A percentile compares a stretch with the other conserved stretches of the same genome.
Conservation (phyloP, 164 flowering plant species). For the Sedum album region DNA sequence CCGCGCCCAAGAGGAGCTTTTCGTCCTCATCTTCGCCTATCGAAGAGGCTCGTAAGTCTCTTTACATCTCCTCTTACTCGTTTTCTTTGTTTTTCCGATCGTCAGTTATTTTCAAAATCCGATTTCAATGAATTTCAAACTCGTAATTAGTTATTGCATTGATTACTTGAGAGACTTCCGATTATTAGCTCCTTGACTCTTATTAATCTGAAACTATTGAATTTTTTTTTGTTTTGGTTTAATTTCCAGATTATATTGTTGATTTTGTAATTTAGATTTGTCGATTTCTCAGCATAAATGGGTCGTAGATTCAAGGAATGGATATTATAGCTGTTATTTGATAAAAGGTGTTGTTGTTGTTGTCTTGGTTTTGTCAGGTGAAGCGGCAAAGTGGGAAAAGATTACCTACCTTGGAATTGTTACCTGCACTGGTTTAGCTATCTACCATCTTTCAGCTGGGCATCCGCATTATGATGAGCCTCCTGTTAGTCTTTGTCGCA, state of each 20-base stretch:
- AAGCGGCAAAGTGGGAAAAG: slow-evolving; percentile 88
- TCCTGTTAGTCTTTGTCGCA: slow-evolving; percentile 41
- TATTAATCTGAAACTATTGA: background rate
- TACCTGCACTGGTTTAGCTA: slow-evolving; percentile 44
- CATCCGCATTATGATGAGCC: slow-evolving; percentile 73
- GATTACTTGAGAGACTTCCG: too few species aligned
- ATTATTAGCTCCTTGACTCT: too few species aligned
- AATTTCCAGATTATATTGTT: too few species aligned
- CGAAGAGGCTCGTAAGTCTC: slow-evolving; percentile 45
- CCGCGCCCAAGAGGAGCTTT: slow-evolving; percentile 36
- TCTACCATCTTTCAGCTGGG: slow-evolving; percentile 57
- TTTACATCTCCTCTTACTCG: background rate
- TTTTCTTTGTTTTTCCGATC: too few species aligned
- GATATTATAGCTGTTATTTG: too few species aligned
- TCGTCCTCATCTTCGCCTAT: slow-evolving; percentile 44
- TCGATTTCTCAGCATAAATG: too few species aligned
- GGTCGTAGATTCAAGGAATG: too few species aligned
- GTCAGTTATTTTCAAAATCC: too few species aligned
- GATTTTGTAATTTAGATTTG: too few species aligned
- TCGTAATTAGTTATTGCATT: too few species aligned
- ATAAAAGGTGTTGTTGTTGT: background rate
- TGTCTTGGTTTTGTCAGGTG: slow-evolving; percentile 31
- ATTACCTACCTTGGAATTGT: slow-evolving; percentile 63
- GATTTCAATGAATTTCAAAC: too few species aligned
- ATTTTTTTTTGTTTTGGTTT: too few species aligned